These are phyloP conservation scores for Colletotrichum sp. DNA, from an alignment of 2,329 filamentous ascomycete species.

Conservation along the genomic window DNA sequence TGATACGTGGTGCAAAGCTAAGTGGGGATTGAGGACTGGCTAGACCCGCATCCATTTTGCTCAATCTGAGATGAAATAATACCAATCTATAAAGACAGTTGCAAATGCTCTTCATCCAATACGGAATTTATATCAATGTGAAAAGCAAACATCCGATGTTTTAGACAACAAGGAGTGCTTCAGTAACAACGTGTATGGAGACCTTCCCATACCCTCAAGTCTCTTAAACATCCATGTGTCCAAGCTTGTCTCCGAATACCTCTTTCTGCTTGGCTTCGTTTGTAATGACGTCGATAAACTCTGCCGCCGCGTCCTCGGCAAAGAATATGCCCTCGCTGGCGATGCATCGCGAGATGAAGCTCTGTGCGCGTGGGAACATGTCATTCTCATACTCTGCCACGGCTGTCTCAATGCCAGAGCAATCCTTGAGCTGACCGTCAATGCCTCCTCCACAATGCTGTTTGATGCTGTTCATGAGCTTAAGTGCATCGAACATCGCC, in stretches of 20 bases:
- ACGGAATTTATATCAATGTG: background rate
- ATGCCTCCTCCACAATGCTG: background rate
- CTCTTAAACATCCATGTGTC: background rate
- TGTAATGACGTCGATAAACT: background rate
- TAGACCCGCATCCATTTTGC: background rate
- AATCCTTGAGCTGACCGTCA: background rate
- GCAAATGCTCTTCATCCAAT: background rate
- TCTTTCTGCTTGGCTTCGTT: background rate
- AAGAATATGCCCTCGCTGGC: background rate
- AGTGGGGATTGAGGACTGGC: background rate
- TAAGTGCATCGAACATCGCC: conserved; percentile 1
- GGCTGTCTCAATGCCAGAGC: background rate
- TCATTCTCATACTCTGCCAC: background rate
- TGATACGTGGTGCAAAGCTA: background rate
- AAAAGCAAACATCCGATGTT: background rate
- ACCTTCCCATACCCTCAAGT: background rate
- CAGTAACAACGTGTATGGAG: background rate
- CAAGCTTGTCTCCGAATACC: background rate
- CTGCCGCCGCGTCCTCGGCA: background rate
- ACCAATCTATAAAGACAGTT: background rate
- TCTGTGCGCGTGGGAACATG: background rate
- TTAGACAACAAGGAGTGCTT: background rate
- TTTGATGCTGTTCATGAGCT: background rate
- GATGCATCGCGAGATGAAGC: background rate
- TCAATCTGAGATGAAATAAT: background rate